These are phyloP conservation scores for Plectosphaerella sp. DNA, from an alignment of 2,329 filamentous ascomycete genomes.

Conservation along the genomic window DNA sequence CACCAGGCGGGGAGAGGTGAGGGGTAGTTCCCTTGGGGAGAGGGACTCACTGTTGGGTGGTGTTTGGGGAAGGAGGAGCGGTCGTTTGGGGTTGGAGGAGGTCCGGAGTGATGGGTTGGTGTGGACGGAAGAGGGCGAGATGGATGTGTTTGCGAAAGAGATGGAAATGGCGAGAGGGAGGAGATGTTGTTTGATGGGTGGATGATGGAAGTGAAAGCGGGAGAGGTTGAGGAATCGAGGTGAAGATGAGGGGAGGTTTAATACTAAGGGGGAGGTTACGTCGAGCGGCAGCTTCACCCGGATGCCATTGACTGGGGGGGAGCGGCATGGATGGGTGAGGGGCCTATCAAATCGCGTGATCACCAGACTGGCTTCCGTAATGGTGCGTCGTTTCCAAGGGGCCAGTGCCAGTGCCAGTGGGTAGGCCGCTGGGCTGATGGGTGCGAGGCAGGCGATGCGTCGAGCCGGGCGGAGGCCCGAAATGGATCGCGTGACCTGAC, in stretches of 20 bases:
- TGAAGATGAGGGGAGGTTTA: conserved; percentile 3
- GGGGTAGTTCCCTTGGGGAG: neutral
- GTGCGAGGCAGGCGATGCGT: conserved; percentile 4
- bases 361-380: conserved; percentile 9
- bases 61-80: conserved; percentile 5
- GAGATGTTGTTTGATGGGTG: neutral
- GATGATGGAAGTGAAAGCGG: conserved; percentile 1
- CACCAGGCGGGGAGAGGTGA: conserved; percentile 1
- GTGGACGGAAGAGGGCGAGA: neutral
- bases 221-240: conserved; percentile 2
- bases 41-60: conserved; percentile 13
- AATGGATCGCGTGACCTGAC: conserved; percentile 17
- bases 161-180: conserved; percentile 1
- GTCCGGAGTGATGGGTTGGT: neutral
- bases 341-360: conserved; percentile 15
- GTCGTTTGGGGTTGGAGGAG: neutral
- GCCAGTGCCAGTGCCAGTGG: neutral
- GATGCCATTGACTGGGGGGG: conserved; percentile 9
- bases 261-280: conserved; percentile 3
- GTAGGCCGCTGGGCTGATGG: neutral
- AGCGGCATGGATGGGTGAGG: conserved; percentile 3
- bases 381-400: conserved; percentile 5
- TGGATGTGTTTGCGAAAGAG: conserved; percentile 1
- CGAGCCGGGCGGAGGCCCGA: conserved; percentile 5
- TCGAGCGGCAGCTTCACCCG: neutral